Conservation (phyloP, 1,284 basidiomycete genomes). For the Cryptococcus depauperatus region DNA sequence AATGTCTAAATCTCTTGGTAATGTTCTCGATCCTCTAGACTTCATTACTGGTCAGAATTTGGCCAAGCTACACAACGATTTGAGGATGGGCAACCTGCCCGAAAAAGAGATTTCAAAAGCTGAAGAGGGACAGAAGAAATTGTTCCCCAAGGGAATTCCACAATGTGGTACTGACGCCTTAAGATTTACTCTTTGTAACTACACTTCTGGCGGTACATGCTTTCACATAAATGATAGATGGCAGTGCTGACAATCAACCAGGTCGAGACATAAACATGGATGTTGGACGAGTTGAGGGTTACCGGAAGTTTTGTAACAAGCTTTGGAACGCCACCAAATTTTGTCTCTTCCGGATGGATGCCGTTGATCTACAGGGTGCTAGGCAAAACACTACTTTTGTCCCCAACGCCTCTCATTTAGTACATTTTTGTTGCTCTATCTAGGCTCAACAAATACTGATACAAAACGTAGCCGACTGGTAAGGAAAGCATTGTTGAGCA, state of each 20-base stretch:
- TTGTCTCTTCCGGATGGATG: slow-evolving; percentile 86
- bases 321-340: slow-evolving; percentile 99
- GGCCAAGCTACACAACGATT: slow-evolving; percentile 76
- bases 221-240: not conserved
- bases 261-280: slow-evolving; percentile 94
- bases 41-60: slow-evolving; percentile 83
- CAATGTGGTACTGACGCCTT: slow-evolving; percentile 97
- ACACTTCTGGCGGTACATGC: slow-evolving; percentile 67
- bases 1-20: slow-evolving; percentile 98
- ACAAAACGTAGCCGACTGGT: slow-evolving; percentile 60
- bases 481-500: slow-evolving; percentile 85
- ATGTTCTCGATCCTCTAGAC: slow-evolving; percentile 96
- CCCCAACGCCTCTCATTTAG: slow-evolving; percentile 62
- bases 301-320: slow-evolving; percentile 99
- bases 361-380: slow-evolving; percentile 42
- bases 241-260: slow-evolving; percentile 37
- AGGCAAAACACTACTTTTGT: slow-evolving; percentile 56
- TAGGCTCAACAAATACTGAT: not conserved
- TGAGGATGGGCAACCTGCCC: slow-evolving; percentile 86
- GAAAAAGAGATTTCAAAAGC: slow-evolving; percentile 90
- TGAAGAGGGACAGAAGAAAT: slow-evolving; percentile 92
- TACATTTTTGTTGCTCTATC: slow-evolving; percentile 33
- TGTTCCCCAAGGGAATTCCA: slow-evolving; percentile 98
- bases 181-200: slow-evolving; percentile 89
- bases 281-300: slow-evolving; percentile 94